These are phyloP conservation scores for Ascochyta clinopodiicola DNA, from an alignment of 2,329 filamentous ascomycete species.

Conservation along the genomic window DNA sequence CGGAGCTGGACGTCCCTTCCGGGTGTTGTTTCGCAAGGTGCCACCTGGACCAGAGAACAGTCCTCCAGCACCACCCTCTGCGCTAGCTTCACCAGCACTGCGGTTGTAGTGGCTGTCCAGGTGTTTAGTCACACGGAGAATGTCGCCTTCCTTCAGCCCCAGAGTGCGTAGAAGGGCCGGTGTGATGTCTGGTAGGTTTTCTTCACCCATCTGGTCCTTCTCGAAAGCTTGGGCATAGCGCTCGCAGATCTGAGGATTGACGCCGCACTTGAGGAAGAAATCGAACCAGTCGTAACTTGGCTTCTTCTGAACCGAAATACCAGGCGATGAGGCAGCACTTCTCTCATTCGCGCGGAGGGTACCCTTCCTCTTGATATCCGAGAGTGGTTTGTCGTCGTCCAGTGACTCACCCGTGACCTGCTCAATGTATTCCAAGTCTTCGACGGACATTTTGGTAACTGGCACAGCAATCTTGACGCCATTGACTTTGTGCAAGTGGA, in stretches of 20 bases:
- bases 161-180: conserved; percentile 81
- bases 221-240: conserved; percentile 89
- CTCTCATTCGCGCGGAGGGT: conserved; percentile 58
- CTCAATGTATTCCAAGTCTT: conserved; percentile 96
- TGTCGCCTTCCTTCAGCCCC: conserved; percentile 95
- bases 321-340: conserved; percentile 51
- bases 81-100: conserved; percentile 66
- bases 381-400: conserved; percentile 89
- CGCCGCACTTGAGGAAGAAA: conserved; percentile 92
- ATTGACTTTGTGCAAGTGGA: conserved; percentile 97
- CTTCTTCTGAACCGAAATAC: conserved; percentile 71
- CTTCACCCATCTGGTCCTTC: conserved; percentile 95
- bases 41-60: conserved; percentile 95
- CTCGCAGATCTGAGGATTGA: conserved; percentile 91
- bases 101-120: conserved; percentile 78
- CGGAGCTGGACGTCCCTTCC: conserved; percentile 87
- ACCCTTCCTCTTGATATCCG: conserved; percentile 71
- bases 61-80: conserved; percentile 68
- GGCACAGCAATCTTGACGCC: conserved; percentile 98
- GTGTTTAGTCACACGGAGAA: conserved; percentile 90
- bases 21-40: conserved; percentile 88
- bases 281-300: conserved; percentile 98
- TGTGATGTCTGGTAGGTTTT: conserved; percentile 87
- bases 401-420: conserved; percentile 83
- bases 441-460: conserved; percentile 91